Evolutionary conservation across 768 basidiomycete species (phyloP), one percentile per base, ranked within the genome.

Genomic region (Rhizopogon sp.): DNA sequence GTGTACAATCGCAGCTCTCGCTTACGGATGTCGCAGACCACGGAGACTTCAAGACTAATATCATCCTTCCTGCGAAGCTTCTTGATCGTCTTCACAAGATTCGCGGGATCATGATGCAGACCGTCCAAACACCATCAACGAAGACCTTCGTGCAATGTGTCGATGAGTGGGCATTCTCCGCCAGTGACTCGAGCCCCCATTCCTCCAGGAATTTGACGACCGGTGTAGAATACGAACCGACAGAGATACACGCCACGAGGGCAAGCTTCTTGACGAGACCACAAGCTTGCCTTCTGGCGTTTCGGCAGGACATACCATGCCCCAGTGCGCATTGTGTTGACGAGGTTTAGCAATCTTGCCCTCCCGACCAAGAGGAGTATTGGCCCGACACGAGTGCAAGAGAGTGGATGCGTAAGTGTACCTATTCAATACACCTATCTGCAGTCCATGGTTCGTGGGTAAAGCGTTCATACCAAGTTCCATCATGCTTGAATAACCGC

Each of bases 261-360:
- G 97, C 92, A 55, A 99, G 75, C 72, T 99, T 98, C 77, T 99
- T 98, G 73, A 98, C 97, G 43, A 98, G 82, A 73, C 97, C 97
- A 73, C 97, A 99, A 57, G 97, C 97, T 70, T 98, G 97, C 97
- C 97, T 84, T 99, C 97, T 1, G 97, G 97, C 3, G 97, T 99
- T 71, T 99, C 97, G 39, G 97, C 97, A 42, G 97, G 97, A 67
- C 97, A 99, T 17, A 99, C 97, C 97, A 99, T 98, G 39, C 97
- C 97, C 97, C 97, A 99, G 64, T 99, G 97, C 1, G 97, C 98
- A 65, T 99, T 99, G 71, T 99, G 77, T 64, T 99, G 97, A 63
- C 97, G 97, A 54, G 97, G 97, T 69, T 98, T 98, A 43, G 97
- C 97, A 56, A 98, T 98, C 75, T 99, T 99, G 54, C 95, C 95